Evolutionary conservation across 2,329 filamentous ascomycete species (phyloP), one percentile per base, ranked within the genome.

Genomic region (Sarocladiaceae sp.): DNA sequence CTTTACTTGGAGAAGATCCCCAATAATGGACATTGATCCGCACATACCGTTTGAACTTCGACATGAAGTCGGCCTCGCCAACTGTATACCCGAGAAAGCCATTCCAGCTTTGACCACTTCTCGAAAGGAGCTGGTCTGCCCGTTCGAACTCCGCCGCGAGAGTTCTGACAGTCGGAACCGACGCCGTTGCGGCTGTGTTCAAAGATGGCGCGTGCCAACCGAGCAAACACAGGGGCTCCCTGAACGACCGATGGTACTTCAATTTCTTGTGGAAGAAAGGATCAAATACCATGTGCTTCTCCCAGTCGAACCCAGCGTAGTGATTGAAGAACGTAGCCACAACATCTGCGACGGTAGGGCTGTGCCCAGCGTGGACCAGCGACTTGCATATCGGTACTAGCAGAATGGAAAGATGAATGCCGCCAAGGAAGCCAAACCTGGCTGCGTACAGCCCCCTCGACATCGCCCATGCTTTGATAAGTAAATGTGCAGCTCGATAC

Each of bases 11-110:
- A 2, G 80, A 81, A 6, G 76, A 66, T 1, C 82, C 83, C 84
- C 84, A 88, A 64, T 84, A 87, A 44, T 84, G 80, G 1, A 81
- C 72, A 53, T 84, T 78, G 50, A 88, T 75, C 58, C 78, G 80
- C 53, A 83, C 65, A 59, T 83, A 88, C 50, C 68, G 77, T 52
- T 70, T 74, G 62, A 79, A 80, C 1, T 66, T 60, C 1, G 57
- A 57, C 5, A 86, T 60, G 56, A 87, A 87, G 3, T 76, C 71
- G 1, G 55, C 50, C 4, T 69, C 66, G 11, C 69, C 72, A 10
- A 53, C 48, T 13, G 31, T 26, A 18, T 36, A 35, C 23, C 58
- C 56, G 1, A 79, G 59, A 33, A 84, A 67, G 0, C 54, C 53
- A 1, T 64, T 50, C 79, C 79, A 83, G 1, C 66, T 70, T 36